Evolutionary conservation across 768 basidiomycete species (phyloP), one percentile per base, ranked within the genome.

Genomic region (Chiua virens): DNA sequence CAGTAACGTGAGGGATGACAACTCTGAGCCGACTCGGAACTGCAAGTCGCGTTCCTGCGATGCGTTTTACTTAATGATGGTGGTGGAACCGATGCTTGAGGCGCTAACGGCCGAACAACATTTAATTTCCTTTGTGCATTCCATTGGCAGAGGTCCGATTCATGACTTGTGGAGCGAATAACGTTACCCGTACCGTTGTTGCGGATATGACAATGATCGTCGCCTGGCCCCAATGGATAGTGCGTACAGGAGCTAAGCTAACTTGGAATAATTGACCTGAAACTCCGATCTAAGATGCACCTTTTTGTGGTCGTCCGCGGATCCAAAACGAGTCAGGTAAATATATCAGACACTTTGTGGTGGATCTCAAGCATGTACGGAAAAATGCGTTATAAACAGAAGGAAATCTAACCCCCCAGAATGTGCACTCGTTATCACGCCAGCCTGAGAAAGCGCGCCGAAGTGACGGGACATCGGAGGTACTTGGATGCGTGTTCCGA

Each of bases 231-330:
- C 47, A 61, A 64, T 52, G 17, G 36, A 47, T 50, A 45, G 59
- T 52, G 47, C 11, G 35, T 21, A 50, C 41, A 59, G 48, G 59
- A 36, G 34, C 5, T 34, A 34, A 34, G 15, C 15, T 9, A 35
- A n/a, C 18, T 15, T 27, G 30, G 15, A 37, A 49, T 15, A 34
- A 25, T 18, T 49, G 37, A 42, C 32, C 23, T 34, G 21, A 32
- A 38, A 34, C n/a, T 15, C 15, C n/a, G 61, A 64, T 64, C 58
- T 56, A 30, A 58, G 60, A 59, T 54, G 18, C 27, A 13, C 34
- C 64, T 49, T 21, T 60, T 63, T 66, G 43, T 50, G 52, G 59
- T 34, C 52, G 48, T 61, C 55, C 65, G 56, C 64, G 63, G 65
- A 64, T 67, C 63, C 58, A 36, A 34, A 36, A 49, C 43, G 47